Evolutionary conservation across 2,329 filamentous ascomycete genomes (phyloP).

Genomic region (Diatrype stigma): DNA sequence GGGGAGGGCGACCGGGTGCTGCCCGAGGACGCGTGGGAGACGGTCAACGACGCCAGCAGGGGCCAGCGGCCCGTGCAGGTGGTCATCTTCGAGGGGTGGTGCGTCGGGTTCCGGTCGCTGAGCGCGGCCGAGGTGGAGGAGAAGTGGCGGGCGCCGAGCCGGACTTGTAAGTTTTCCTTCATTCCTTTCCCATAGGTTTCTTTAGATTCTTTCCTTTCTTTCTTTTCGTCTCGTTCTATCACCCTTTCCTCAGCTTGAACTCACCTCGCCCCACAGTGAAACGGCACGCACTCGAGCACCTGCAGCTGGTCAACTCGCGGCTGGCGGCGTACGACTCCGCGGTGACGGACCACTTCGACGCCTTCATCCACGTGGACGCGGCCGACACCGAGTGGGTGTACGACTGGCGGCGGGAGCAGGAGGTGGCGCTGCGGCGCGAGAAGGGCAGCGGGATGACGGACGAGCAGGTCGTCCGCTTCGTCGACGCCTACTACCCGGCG

Average conservation of each 20-base stretch:
- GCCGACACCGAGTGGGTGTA: constrained; percentile 74
- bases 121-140: constrained; percentile 45
- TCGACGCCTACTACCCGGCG: constrained; percentile 64
- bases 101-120: constrained; percentile 73
- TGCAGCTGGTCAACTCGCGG: constrained; percentile 46
- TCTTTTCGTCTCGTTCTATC: too few species aligned
- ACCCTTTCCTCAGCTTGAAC: too few species aligned
- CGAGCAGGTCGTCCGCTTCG: constrained; percentile 73
- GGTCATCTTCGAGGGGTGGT: constrained; percentile 88
- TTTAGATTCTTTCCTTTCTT: too few species aligned
- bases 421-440: constrained; percentile 60
- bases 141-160: constrained; percentile 47
- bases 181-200: too few species aligned
- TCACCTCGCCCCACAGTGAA: constrained; percentile 28
- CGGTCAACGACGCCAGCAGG: constrained; percentile 41
- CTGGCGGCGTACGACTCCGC: constrained; percentile 41
- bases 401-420: constrained; percentile 78
- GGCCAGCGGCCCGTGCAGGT: constrained; percentile 52
- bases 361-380: constrained; percentile 62
- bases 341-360: constrained; percentile 47
- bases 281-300: constrained; percentile 44
- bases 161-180: constrained; percentile 26
- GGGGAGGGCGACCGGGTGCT: constrained; percentile 74
- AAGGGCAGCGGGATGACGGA: constrained; percentile 78
- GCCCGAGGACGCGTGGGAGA: constrained; percentile 57